Conservation (phyloP, 2,329 filamentous ascomycete genomes). For the Epichloe sp. region DNA sequence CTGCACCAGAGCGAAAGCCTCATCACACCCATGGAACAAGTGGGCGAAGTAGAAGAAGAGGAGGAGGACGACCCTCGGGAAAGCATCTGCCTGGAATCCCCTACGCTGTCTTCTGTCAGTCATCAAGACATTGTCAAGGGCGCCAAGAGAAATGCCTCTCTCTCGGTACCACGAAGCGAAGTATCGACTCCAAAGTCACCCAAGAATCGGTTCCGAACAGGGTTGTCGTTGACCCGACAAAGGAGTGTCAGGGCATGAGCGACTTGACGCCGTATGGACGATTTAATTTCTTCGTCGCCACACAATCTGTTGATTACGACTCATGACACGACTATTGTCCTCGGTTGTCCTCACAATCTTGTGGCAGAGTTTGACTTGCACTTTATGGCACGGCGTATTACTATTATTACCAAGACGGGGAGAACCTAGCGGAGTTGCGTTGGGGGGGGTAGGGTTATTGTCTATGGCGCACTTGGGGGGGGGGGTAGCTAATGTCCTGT, state of each 20-base stretch:
- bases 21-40: slow-evolving; percentile 22
- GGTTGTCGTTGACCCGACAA: slow-evolving; percentile 23
- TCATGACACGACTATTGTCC: background rate
- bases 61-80: slow-evolving; percentile 11
- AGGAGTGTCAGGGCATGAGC: slow-evolving; percentile 26
- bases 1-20: slow-evolving; percentile 26
- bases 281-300: background rate
- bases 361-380: background rate
- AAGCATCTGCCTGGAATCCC: slow-evolving; percentile 12
- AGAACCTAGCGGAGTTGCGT: background rate
- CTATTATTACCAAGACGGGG: background rate
- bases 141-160: slow-evolving; percentile 27
- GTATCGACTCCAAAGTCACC: slow-evolving; percentile 14
- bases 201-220: slow-evolving; percentile 21
- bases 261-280: background rate
- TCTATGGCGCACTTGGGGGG: background rate
- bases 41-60: slow-evolving; percentile 19
- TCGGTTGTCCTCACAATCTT: background rate
- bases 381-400: background rate
- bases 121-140: slow-evolving; percentile 35
- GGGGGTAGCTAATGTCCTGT: background rate
- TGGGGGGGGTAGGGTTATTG: no score
- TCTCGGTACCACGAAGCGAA: slow-evolving; percentile 10
- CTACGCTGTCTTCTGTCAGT: slow-evolving; percentile 20
- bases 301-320: background rate